phyloP scores from a whole-genome alignment of 1,284 basidiomycete genomes.

The Melanopsichium pennsylvanicum region DNA sequence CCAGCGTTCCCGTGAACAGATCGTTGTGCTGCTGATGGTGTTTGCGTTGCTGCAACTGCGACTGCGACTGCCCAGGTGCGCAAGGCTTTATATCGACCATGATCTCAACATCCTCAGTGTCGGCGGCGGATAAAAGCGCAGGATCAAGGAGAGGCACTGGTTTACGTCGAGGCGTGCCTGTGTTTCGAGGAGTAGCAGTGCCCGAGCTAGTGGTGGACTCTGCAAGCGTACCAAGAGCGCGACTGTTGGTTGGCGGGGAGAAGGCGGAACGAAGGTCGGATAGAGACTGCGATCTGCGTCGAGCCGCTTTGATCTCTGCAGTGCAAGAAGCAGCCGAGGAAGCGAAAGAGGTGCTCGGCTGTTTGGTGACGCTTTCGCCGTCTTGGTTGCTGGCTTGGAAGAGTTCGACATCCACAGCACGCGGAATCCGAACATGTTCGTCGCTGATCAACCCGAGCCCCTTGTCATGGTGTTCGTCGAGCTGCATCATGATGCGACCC shows the following conservation, averaged over 20 bases:
- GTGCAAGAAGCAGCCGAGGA: background rate
- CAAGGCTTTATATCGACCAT: no score
- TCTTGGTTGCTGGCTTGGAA: no score
- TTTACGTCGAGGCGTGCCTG: constrained; percentile 13
- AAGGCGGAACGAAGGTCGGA: constrained; percentile 16
- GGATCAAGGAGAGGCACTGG: constrained; percentile 3
- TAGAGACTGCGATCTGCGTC: constrained; percentile 26
- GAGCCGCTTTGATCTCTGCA: constrained; percentile 1
- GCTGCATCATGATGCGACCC: constrained; percentile 23
- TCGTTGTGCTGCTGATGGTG: background rate
- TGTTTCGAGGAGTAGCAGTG: background rate
- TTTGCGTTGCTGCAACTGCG: no score
- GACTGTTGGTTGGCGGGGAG: background rate
- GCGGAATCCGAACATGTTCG: constrained; percentile 48
- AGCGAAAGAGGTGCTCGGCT: background rate
- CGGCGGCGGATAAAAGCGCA: background rate
- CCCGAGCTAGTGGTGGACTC: background rate
- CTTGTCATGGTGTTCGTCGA: constrained; percentile 4
- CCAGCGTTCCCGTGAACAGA: constrained; percentile 8
- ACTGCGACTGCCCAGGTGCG: no score
- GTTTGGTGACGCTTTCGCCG: no score
- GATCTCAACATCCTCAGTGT: constrained; percentile 15
- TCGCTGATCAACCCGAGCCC: constrained; percentile 31
- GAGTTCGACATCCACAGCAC: constrained; percentile 26
- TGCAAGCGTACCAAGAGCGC: constrained; percentile 3